Base-by-base conservation (phyloP, 495 filamentous ascomycete genomes). In the Annulohypoxylon moriforme region DNA sequence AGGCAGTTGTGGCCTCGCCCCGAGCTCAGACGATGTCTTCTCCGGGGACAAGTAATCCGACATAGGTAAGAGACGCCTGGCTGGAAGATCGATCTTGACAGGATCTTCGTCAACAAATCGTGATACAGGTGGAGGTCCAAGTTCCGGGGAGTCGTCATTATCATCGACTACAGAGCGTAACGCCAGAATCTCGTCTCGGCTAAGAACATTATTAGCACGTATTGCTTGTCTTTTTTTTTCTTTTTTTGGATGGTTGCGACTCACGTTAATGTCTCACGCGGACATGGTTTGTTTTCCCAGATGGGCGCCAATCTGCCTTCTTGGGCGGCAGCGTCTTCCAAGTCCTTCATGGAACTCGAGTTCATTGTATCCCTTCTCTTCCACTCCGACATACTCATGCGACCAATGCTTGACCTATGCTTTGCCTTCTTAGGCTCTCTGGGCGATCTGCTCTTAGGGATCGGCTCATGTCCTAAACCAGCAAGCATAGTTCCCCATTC, bases 301-400 rank as follows among this genome's bases (percentile, higher is more conserved):
- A 99, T 97, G 0, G 91, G 88, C 7, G 95, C 92, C 60, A 99
- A 78, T 70, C 86, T 86, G 31, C 90, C 91, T 71, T 93, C 89
- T 72, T 85, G 83, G 46, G 79, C 75, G 69, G 87, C 85, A 10
- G 85, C 75, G 20, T 79, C 79, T 61, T 90, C 89, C 20, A 81
- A 75, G 57, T 89, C 87, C 65, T 80, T 62, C 71, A 72, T 78
- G 20, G 74, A 78, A 31, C 62, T 85, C 75, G 71, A 78, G 36
- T 60, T 85, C 75, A 74, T 64, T 67, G 85, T 77, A 71, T 85
- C 75, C 50, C 87, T 77, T 75, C 83, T 71, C 79, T 80, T 76
- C 69, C 81, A 78, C 59, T 82, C 77, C 14, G 85, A 76, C 33
- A 78, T 76, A 52, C 80, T 81, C n/a, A 70, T 36, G 56, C 79